These are phyloP conservation scores for Lindgomyces ingoldianus DNA, from an alignment of 495 filamentous ascomycete genomes.

Conservation along the genomic window DNA sequence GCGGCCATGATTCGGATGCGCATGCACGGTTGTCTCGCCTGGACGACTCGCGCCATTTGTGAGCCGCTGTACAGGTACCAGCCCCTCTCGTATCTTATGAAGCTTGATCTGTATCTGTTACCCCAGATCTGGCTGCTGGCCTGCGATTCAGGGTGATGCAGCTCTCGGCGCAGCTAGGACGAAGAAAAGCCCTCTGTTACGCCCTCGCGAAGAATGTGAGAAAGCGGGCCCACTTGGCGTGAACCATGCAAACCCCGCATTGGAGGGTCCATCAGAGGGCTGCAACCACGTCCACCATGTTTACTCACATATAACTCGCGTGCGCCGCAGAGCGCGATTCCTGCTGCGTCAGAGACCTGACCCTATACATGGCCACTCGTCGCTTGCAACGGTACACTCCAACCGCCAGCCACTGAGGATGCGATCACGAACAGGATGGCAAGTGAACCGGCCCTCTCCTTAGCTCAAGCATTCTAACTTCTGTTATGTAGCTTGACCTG, in stretches of 20 bases:
- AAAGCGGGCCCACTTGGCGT: constrained; percentile 20
- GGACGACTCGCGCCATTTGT: background rate
- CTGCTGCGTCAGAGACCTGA: background rate
- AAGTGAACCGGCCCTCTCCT: constrained; percentile 1
- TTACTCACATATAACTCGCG: constrained; percentile 14
- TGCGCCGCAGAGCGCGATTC: background rate
- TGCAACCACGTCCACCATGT: constrained; percentile 5
- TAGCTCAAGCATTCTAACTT: background rate
- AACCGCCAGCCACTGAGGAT: background rate
- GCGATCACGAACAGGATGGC: constrained; percentile 38
- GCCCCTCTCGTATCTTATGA: background rate
- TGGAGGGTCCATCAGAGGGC: background rate
- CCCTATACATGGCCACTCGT: background rate
- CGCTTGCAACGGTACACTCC: background rate
- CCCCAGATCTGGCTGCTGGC: constrained; percentile 6
- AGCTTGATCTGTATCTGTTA: background rate
- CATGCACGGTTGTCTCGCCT: background rate
- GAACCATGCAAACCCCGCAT: constrained; percentile 22
- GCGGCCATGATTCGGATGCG: constrained; percentile 5
- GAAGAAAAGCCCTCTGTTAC: background rate
- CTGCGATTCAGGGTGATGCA: constrained; percentile 10
- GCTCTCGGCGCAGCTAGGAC: background rate
- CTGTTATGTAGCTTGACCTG: constrained; percentile 56
- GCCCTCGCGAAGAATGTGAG: background rate
- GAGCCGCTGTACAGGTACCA: background rate